Conservation (phyloP, 805 yeast genomes). For the Teunomyces tritomae region DNA sequence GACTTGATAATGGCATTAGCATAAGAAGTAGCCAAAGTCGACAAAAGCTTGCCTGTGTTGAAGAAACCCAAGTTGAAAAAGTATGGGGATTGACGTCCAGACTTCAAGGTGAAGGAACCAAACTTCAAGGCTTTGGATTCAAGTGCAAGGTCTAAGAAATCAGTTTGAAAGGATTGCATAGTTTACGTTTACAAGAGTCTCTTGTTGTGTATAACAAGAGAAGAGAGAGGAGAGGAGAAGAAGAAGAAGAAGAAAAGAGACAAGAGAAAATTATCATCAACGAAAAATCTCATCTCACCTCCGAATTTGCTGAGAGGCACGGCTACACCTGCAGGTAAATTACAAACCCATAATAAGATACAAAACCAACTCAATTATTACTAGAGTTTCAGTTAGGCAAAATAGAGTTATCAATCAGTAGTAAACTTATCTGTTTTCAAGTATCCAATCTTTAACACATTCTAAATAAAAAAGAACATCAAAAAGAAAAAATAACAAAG, state of each 20-base stretch:
- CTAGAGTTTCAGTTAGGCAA: too few relatives aligned
- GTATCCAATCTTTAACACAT: too few relatives aligned
- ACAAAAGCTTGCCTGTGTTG: conserved; percentile 72
- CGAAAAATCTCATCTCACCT: neutral
- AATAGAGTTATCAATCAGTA: too few relatives aligned
- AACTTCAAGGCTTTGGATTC: conserved; percentile 80
- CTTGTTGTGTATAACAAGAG: conserved; percentile 2
- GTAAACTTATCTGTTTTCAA: too few relatives aligned
- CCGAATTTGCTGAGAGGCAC: neutral
- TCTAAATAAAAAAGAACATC: too few relatives aligned
- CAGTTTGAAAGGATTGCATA: conserved; percentile 52
- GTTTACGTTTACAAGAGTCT: conserved; percentile 4
- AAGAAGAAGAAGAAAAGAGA: conserved; percentile 1
- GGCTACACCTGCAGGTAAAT: neutral
- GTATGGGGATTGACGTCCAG: conserved; percentile 94
- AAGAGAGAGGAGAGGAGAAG: conserved; percentile 6
- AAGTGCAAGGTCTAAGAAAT: conserved; percentile 78
- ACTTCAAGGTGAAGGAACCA: conserved; percentile 85
- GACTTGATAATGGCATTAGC: conserved; percentile 83
- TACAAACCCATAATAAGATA: too few relatives aligned
- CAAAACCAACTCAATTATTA: too few relatives aligned
- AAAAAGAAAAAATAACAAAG: too few relatives aligned
- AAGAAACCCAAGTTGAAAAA: conserved; percentile 93
- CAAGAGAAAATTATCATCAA: neutral
- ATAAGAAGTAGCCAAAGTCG: conserved; percentile 82